phyloP scores from a whole-genome alignment of 2,329 filamentous ascomycete genomes.

The Nothopassalora personata region DNA sequence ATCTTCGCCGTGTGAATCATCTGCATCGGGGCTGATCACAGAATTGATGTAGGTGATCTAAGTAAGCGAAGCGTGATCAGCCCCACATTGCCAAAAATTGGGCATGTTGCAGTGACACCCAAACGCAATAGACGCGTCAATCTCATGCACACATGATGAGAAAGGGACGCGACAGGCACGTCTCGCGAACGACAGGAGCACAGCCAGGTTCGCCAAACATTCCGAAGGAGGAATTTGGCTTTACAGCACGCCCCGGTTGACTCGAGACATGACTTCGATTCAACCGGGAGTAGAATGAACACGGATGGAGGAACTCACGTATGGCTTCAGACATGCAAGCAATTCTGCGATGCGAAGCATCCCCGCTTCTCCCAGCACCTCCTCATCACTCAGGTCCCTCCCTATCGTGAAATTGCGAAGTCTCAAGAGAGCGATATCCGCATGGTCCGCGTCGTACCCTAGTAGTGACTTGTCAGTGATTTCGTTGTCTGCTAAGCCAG shows the following conservation, averaged over 20 bases:
- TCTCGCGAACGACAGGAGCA: background rate
- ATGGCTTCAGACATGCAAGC: constrained; percentile 65
- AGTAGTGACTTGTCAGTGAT: background rate
- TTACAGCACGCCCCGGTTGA: constrained; percentile 5
- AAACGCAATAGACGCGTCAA: background rate
- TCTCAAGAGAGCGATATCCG: constrained; percentile 74
- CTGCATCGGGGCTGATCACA: constrained; percentile 46
- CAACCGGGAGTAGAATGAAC: background rate
- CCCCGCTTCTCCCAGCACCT: constrained; percentile 58
- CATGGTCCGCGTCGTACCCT: constrained; percentile 49
- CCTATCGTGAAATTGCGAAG: constrained; percentile 73
- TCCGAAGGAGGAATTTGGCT: background rate
- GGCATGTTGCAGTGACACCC: background rate
- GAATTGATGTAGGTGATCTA: constrained; percentile 49
- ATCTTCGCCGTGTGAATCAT: constrained; percentile 26
- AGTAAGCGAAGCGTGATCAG: background rate
- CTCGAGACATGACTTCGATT: background rate
- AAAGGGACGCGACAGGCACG: background rate
- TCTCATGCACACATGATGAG: background rate
- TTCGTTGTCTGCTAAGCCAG: background rate
- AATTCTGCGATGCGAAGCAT: constrained; percentile 61
- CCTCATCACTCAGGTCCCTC: constrained; percentile 59
- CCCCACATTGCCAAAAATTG: background rate
- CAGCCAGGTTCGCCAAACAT: background rate
- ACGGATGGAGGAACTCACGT: constrained; percentile 56